These are phyloP conservation scores for Chlamydomonas sp. DNA, from an alignment of 139 green algal species.

Conservation along the genomic window DNA sequence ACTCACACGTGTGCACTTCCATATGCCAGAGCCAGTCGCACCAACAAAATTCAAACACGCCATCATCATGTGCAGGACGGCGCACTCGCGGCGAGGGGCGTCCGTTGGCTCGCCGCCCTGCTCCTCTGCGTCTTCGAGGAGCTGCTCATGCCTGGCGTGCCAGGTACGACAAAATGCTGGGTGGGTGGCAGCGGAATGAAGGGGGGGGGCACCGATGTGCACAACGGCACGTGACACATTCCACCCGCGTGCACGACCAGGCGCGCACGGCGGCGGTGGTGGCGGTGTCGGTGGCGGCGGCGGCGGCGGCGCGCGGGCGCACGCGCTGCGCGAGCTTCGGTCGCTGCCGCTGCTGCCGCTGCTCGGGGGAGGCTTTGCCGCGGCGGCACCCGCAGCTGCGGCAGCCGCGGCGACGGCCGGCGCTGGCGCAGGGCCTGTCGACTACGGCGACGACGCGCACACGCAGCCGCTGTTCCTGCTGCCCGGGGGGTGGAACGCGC, in stretches of 20 bases:
- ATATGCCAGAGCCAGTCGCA: no score
- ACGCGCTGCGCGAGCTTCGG: slow-evolving; percentile 23
- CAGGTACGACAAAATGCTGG: background rate
- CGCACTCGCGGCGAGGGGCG: slow-evolving; percentile 4
- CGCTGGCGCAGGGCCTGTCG: background rate
- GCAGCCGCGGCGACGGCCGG: background rate
- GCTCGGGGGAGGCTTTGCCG: slow-evolving; percentile 14
- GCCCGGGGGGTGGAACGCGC: background rate
- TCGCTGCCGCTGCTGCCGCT: slow-evolving; percentile 29
- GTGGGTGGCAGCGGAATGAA: background rate
- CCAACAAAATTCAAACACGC: no score
- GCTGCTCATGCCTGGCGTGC: background rate
- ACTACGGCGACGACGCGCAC: no score
- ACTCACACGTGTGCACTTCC: no score
- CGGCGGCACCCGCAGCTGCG: background rate
- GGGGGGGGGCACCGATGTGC: no score
- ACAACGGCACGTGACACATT: no score
- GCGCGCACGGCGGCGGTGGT: no score
- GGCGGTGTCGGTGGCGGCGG: background rate
- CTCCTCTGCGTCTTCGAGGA: slow-evolving; percentile 19
- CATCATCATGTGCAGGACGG: no score
- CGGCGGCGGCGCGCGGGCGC: background rate
- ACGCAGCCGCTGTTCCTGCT: slow-evolving; percentile 15
- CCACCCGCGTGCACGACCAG: background rate
- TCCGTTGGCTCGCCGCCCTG: slow-evolving; percentile 19